Evolutionary conservation across 768 basidiomycete genomes (phyloP), one percentile per base, ranked within the genome.

Genomic region (Filobasidium wieringae): DNA sequence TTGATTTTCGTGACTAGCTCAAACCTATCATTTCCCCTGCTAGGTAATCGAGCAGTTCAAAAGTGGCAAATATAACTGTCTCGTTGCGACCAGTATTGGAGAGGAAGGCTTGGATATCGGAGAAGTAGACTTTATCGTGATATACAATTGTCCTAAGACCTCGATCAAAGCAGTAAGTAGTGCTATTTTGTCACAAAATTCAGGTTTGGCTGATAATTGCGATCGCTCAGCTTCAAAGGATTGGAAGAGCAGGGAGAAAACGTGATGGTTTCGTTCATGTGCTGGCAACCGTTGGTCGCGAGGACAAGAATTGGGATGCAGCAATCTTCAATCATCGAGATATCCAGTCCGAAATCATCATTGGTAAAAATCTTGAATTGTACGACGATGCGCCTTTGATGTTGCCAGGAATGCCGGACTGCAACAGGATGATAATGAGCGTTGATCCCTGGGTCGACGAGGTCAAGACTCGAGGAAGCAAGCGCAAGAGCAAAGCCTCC

Each of bases 51-150:
- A 83, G 58, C 81, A 82, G 62, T 97, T 99, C 78, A 91, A 91
- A 70, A 76, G 75, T 4, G 90, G 89, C 11, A 83, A 83, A 58
- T 89, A 81, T 72, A 99, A 99, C 65, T 84, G 95, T 34, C 77
- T 99, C 11, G 93, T 99, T 7, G 86, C 92, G 0, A 97, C 95
- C 4, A 93, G 87, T 3, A 89, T 99, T 55, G 95, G 95, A 22
- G 95, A 99, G 75, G 95, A 99, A 73, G 95, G 95, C 57, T 78
- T 99, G 17, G 95, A 99, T 72, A 99, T 99, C 55, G 95, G 95
- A 31, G 92, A 95, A 71, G 85, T 99, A 15, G 95, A 99, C 70
- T 78, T 91, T 68, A 93, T 96, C 56, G 77, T 96, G 49, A 96
- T 92, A 67, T 99, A 97, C 71, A 95, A 99, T 64, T 84, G 91